Conservation (phyloP, 1,284 basidiomycete species). For the Melanopsichium pennsylvanicum region DNA sequence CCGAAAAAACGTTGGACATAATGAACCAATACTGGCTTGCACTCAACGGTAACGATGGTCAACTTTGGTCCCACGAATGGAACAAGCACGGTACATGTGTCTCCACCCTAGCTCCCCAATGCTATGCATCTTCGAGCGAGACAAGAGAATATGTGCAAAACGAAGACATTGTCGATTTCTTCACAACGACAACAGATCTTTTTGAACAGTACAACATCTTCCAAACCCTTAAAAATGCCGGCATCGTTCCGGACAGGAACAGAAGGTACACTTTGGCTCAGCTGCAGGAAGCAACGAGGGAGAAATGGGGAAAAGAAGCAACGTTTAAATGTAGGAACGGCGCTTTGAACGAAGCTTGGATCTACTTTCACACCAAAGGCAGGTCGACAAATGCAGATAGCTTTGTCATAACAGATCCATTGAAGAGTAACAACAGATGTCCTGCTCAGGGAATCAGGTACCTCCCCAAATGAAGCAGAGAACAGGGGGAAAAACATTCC, state of each 20-base stretch:
- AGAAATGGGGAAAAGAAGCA: constrained; percentile 25
- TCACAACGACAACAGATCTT: constrained; percentile 33
- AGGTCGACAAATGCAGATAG: constrained; percentile 13
- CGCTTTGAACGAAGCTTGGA: constrained; percentile 42
- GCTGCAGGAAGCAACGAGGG: constrained; percentile 15
- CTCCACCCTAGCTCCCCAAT: constrained; percentile 39
- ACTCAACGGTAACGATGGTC: constrained; percentile 35
- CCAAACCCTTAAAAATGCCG: constrained; percentile 21
- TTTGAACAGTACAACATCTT: constrained; percentile 33
- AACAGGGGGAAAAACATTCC: too few species aligned
- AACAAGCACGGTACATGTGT: constrained; percentile 50
- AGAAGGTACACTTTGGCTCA: constrained; percentile 27
- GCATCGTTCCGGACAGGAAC: constrained; percentile 17
- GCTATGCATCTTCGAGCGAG: constrained; percentile 16
- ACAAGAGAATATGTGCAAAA: constrained; percentile 3
- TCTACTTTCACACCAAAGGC: constrained; percentile 39
- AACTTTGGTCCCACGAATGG: constrained; percentile 48
- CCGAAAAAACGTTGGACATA: constrained; percentile 20
- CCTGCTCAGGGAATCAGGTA: constrained; percentile 31
- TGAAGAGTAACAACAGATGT: constrained; percentile 34
- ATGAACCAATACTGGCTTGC: constrained; percentile 55
- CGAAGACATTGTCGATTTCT: constrained; percentile 49
- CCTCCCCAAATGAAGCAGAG: constrained; percentile 42
- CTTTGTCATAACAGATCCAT: constrained; percentile 30
- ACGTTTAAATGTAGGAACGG: constrained; percentile 31